Conservation (phyloP, 1,139 yeast species). For the Suhomyces maxii region DNA sequence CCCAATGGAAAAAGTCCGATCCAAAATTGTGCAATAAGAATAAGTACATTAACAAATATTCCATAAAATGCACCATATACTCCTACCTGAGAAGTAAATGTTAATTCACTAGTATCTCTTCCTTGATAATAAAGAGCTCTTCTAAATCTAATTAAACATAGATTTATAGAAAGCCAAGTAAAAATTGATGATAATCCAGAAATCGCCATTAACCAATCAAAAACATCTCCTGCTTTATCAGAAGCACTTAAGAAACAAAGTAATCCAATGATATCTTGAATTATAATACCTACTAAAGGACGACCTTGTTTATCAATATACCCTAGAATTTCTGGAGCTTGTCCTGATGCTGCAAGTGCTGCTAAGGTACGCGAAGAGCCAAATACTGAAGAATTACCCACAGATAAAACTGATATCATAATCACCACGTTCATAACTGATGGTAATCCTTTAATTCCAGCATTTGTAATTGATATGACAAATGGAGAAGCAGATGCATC, state of each 20-base stretch:
- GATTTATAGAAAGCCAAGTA: slow-evolving; percentile 37
- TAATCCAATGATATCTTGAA: slow-evolving; percentile 47
- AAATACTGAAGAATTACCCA: slow-evolving; percentile 48
- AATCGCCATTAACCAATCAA: slow-evolving; percentile 36
- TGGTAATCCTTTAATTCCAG: slow-evolving; percentile 24
- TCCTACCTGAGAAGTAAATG: slow-evolving; percentile 34
- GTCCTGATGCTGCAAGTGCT: slow-evolving; percentile 78
- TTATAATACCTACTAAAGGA: slow-evolving; percentile 65
- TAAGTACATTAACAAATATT: slow-evolving; percentile 26
- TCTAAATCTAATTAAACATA: slow-evolving; percentile 38
- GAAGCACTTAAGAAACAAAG: slow-evolving; percentile 42
- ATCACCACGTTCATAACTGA: slow-evolving; percentile 26
- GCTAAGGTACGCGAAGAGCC: slow-evolving; percentile 81
- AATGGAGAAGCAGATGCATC: slow-evolving; percentile 74
- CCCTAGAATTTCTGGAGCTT: slow-evolving; percentile 71
- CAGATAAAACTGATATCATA: slow-evolving; percentile 24
- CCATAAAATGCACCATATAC: slow-evolving; percentile 34
- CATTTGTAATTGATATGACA: slow-evolving; percentile 47
- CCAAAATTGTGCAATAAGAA: slow-evolving; percentile 44
- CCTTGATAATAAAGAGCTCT: slow-evolving; percentile 33
- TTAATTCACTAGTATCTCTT: slow-evolving; percentile 31
- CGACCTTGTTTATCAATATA: slow-evolving; percentile 76
- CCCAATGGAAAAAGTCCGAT: slow-evolving; percentile 42
- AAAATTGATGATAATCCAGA: slow-evolving; percentile 37
- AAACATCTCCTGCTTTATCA: slow-evolving; percentile 29